A percentile compares a stretch with the other conserved stretches of the same genome.
Conservation (phyloP, 768 basidiomycete genomes). For the Serendipita indica region DNA sequence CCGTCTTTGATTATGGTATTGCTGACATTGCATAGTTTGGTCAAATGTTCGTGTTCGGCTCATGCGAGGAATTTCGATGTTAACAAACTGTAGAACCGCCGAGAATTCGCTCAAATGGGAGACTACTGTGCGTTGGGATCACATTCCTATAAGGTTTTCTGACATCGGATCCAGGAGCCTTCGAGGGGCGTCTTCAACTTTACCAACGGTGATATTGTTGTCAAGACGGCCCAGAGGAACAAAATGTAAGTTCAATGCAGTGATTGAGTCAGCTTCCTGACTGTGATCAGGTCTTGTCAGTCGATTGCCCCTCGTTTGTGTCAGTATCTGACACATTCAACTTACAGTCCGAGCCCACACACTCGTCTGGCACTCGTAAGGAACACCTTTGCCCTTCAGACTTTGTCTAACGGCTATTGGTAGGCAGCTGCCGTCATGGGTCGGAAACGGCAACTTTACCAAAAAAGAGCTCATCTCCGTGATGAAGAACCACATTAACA, state of each 20-base stretch:
- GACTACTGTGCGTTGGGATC: neutral
- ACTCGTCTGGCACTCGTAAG: slow-evolving; percentile 8
- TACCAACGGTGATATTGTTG: neutral
- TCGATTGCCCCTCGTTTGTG: neutral
- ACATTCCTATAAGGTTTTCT: neutral
- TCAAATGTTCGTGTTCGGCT: too few species aligned
- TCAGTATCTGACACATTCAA: neutral
- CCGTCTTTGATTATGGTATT: neutral
- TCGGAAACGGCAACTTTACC: slow-evolving; percentile 10
- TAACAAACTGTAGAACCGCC: too few species aligned
- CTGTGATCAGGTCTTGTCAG: neutral
- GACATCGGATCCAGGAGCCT: neutral
- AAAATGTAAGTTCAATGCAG: neutral
- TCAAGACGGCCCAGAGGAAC: neutral
- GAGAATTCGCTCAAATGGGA: slow-evolving; percentile 13
- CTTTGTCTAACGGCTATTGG: too few species aligned
- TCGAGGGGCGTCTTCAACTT: slow-evolving; percentile 8
- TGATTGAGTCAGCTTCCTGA: neutral
- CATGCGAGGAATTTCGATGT: too few species aligned
- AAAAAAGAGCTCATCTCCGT: slow-evolving; percentile 6
- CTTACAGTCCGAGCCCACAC: neutral
- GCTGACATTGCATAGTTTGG: slow-evolving; percentile 1
- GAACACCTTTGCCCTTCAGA: too few species aligned
- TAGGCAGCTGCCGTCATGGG: too few species aligned
- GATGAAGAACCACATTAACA: slow-evolving; percentile 12